Conservation (phyloP, 2,329 filamentous ascomycete species). For the Thermochaetoides dissita region DNA sequence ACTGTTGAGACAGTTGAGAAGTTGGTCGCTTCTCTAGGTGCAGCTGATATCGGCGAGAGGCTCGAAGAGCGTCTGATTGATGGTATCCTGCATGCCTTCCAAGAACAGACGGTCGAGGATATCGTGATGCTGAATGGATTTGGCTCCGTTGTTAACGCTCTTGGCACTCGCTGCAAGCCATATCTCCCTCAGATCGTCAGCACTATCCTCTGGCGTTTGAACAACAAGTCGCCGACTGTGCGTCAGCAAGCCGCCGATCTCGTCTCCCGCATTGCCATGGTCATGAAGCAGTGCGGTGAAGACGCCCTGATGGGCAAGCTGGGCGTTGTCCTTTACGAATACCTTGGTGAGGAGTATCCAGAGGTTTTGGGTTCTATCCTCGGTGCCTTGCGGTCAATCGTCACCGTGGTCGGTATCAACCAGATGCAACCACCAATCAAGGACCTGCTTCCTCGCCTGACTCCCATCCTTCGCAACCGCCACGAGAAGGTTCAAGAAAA, state of each 20-base stretch:
- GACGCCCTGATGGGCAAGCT: slow-evolving; percentile 93
- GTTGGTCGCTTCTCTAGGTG: slow-evolving; percentile 80
- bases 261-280: slow-evolving; percentile 91
- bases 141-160: slow-evolving; percentile 88
- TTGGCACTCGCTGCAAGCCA: slow-evolving; percentile 86
- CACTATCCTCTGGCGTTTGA: slow-evolving; percentile 89
- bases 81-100: slow-evolving; percentile 89
- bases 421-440: slow-evolving; percentile 98
- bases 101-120: slow-evolving; percentile 95
- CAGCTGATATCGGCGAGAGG: slow-evolving; percentile 83
- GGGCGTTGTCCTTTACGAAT: slow-evolving; percentile 89
- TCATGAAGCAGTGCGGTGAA: slow-evolving; percentile 97
- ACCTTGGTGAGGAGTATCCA: slow-evolving; percentile 94
- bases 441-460: slow-evolving; percentile 84
- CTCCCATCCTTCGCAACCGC: slow-evolving; percentile 93
- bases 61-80: slow-evolving; percentile 90
- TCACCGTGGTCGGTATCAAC: slow-evolving; percentile 93
- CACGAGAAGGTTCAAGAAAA: slow-evolving; percentile 99
- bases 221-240: slow-evolving; percentile 95
- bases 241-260: slow-evolving; percentile 94
- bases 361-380: slow-evolving; percentile 95
- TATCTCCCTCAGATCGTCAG: slow-evolving; percentile 95
- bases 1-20: slow-evolving; percentile 97
- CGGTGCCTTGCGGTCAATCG: slow-evolving; percentile 85
- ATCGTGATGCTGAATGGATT: slow-evolving; percentile 95